Percentiles rank a stretch among this genome's conserved stretches.
Conservation (phyloP, 2,329 filamentous ascomycete species). For the Zymoseptoria passerinii region DNA sequence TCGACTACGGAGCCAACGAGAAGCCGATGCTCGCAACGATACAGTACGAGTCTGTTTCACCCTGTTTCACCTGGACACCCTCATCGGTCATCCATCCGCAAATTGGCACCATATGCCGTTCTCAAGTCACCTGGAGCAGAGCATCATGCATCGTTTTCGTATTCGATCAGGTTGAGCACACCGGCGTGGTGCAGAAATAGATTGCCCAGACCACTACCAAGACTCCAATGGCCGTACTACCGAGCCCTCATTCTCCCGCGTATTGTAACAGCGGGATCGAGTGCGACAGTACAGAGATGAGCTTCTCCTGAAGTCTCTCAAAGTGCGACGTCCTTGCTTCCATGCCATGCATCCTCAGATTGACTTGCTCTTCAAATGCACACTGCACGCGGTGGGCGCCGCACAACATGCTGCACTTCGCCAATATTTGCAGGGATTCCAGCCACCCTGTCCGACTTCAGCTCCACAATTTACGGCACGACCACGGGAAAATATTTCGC, state of each 20-base stretch:
- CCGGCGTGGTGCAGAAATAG: neutral
- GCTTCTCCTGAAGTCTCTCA: neutral
- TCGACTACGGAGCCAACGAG: neutral
- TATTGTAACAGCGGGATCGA: neutral
- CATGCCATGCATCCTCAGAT: neutral
- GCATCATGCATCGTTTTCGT: neutral
- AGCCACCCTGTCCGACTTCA: neutral
- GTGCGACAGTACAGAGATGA: neutral
- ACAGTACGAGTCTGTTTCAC: neutral
- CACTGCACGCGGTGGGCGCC: neutral
- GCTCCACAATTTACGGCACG: neutral
- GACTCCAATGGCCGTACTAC: neutral
- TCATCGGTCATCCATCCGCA: neutral
- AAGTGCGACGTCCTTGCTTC: neutral
- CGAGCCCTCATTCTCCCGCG: neutral
- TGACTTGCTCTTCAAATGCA: neutral
- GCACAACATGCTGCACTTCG: neutral
- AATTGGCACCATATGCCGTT: neutral
- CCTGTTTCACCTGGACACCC: neutral
- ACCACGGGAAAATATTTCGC: neutral
- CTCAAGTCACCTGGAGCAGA: neutral
- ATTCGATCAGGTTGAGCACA: neutral
- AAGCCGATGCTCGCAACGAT: neutral
- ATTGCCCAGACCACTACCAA: neutral
- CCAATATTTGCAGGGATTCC: neutral